A percentile compares a stretch with the other conserved stretches of the same genome.
Evolutionary conservation across 2,329 filamentous ascomycete species (phyloP).

Genomic region (Pseudonectria buxi): DNA sequence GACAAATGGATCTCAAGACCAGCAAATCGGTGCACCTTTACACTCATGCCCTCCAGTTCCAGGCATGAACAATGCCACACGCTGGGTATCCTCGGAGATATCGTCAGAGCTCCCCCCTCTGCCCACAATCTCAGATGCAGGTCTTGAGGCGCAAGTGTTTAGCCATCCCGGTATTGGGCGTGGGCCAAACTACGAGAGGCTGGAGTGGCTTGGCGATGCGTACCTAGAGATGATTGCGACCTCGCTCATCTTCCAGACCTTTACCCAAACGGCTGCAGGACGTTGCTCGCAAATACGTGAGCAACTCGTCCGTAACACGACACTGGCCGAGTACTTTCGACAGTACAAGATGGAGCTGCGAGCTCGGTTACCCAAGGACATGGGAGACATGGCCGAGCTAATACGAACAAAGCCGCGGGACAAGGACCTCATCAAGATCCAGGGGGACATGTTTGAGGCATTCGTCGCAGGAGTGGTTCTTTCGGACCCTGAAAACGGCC

Average conservation of each 20-base stretch:
- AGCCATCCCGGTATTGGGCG: conserved; percentile 51
- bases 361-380: conserved; percentile 48
- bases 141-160: conserved; percentile 57
- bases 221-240: conserved; percentile 75
- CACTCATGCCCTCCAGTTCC: conserved; percentile 6
- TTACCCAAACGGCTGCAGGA: conserved; percentile 58
- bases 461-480: conserved; percentile 76
- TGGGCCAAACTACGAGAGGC: conserved; percentile 59
- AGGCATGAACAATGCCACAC: conserved; percentile 17
- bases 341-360: conserved; percentile 64
- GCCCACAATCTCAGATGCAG: conserved; percentile 52
- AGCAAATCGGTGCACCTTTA: conserved; percentile 1
- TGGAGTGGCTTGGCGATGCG: conserved; percentile 86
- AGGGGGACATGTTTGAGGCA: conserved; percentile 85
- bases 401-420: conserved; percentile 27
- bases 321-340: conserved; percentile 61
- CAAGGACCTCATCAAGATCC: conserved; percentile 61
- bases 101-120: conserved; percentile 46
- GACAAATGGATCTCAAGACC: too few species aligned
- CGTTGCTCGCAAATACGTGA: conserved; percentile 72
- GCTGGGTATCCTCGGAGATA: conserved; percentile 47
- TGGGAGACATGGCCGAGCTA: conserved; percentile 20
- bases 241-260: conserved; percentile 67
- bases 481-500: conserved; percentile 57
- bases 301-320: conserved; percentile 71